Conservation (phyloP, 2,329 filamentous ascomycete species). For the Colletotrichum navitas region DNA sequence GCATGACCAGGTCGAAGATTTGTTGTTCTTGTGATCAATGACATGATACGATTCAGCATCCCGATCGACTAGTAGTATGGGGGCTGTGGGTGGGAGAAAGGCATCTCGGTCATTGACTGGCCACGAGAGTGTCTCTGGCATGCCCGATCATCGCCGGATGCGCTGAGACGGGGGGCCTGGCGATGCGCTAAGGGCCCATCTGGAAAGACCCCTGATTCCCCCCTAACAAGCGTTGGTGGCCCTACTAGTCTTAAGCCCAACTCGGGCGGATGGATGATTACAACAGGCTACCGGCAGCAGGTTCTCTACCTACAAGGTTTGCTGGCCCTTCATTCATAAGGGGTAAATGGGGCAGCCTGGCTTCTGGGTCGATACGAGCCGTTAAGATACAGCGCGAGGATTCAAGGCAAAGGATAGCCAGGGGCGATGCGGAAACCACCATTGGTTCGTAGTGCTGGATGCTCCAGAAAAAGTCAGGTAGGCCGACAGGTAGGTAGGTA, state of each 20-base stretch:
- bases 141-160: conserved; percentile 40
- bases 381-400: conserved; percentile 3
- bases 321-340: conserved; percentile 6
- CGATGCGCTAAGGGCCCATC: conserved; percentile 36
- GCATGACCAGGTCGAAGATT: conserved; percentile 1
- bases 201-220: conserved; percentile 40
- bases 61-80: conserved; percentile 35
- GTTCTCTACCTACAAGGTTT: neutral
- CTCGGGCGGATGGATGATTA: conserved; percentile 21
- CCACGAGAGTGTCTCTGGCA: conserved; percentile 6
- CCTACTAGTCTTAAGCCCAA: neutral
- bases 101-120: conserved; percentile 19
- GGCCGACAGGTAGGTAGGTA: conserved; percentile 12
- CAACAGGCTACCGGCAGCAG: neutral
- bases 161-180: conserved; percentile 37
- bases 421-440: neutral
- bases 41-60: conserved; percentile 40
- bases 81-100: conserved; percentile 26
- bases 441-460: conserved; percentile 17
- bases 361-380: conserved; percentile 32
- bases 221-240: conserved; percentile 30
- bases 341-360: conserved; percentile 15
- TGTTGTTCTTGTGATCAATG: neutral
- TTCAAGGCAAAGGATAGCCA: conserved; percentile 8
- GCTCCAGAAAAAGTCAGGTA: conserved; percentile 13